Evolutionary conservation across 1,139 yeast genomes (phyloP), one percentile per base, ranked within the genome.

Genomic region (Zhuliangozyma parablackwelliae): DNA sequence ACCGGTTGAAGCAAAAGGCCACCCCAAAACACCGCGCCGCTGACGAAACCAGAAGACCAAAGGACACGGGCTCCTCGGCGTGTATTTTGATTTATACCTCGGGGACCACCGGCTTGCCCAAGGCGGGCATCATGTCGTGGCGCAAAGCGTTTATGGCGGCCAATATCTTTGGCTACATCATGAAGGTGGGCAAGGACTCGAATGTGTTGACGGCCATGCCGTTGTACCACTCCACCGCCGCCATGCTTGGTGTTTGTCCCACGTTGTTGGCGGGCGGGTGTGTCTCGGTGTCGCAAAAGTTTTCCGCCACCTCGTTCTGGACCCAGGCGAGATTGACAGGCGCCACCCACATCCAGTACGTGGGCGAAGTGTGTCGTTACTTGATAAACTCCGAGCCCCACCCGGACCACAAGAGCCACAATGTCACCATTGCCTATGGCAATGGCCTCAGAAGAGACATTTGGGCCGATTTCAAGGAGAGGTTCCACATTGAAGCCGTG

Each of bases 51-150:
- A 75, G 92, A 61, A 74, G 83, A 46, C 74, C 76, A 4, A 61
- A 59, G 6, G 78, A 78, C 41, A 57, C 65, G 7, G 86, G 81
- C 53, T 75, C 69, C 48, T 77, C 78, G 40, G 75, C 92, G 9
- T 81, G 87, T 27, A 74, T 82, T 44, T 71, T 87, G 50, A 86
- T 92, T 40, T 90, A 83, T 57, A 92, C 98, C 1, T 85, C 95
- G 0, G 98, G 98, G 32, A 90, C 97, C 8, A 88, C 97, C 0
- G 97, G 97, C 0, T 63, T 89, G 45, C 97, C 98, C 10, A 92
- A 92, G 60, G 87, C 97, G 5, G 97, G 96, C 5, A 82, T 87
- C 44, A 83, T 90, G 80, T 82, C 95, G 4, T 89, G 97, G 96
- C 72, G 88, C 50, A 90, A 89, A 59, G 75, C 84, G 3, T 70